phyloP scores from a whole-genome alignment of 73 alveolate species.

The Tetrahymena thermophila region DNA sequence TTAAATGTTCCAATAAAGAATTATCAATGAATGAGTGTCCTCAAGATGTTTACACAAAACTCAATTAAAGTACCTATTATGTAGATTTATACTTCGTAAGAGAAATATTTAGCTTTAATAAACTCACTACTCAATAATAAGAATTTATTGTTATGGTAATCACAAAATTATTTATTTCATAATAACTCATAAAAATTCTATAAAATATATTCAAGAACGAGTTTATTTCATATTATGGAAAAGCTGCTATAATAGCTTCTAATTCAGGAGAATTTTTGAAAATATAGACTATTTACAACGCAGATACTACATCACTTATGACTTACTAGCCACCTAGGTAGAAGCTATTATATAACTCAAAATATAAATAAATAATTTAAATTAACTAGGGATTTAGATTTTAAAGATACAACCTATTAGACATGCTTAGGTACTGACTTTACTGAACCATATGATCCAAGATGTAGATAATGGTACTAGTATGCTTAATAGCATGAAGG shows the following conservation, averaged over 20 bases:
- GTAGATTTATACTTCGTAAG: neutral
- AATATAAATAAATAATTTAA: too few species aligned
- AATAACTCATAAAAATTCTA: too few species aligned
- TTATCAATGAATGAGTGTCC: neutral
- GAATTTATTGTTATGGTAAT: neutral
- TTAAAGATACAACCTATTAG: neutral
- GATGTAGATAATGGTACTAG: neutral
- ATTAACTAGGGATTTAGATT: neutral
- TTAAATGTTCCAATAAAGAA: neutral
- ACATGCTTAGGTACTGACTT: neutral
- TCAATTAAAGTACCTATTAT: neutral
- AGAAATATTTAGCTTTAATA: neutral
- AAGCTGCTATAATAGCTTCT: neutral
- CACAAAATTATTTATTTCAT: too few species aligned
- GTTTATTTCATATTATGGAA: neutral
- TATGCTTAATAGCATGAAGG: neutral
- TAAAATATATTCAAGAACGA: neutral
- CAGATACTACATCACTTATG: neutral
- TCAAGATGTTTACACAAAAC: neutral
- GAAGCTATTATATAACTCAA: too few species aligned
- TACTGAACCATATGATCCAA: neutral
- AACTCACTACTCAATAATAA: neutral
- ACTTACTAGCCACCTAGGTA: neutral
- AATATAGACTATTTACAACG: neutral
- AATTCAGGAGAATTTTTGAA: neutral